Evolutionary conservation across 1,284 basidiomycete genomes (phyloP).

Genomic region (Marasmius sp.): DNA sequence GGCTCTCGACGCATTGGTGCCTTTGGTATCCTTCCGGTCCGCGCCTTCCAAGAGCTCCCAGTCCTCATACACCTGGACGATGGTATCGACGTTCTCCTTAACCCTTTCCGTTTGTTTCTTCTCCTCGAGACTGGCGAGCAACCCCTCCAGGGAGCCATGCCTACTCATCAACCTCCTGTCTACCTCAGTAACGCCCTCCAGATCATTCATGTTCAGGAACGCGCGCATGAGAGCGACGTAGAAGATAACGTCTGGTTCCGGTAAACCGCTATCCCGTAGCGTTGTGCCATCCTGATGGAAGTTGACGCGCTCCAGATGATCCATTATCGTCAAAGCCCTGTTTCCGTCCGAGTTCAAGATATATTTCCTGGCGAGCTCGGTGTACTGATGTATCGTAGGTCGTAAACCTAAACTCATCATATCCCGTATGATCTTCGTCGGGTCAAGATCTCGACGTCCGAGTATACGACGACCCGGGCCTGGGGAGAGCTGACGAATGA

Average conservation of each 20-base stretch:
- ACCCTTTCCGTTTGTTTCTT: not conserved
- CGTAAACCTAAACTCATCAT: conserved; percentile 33
- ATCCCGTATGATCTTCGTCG: conserved; percentile 31
- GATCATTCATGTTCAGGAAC: not conserved
- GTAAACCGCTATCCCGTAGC: not conserved
- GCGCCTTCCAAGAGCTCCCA: not conserved
- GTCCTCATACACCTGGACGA: not conserved
- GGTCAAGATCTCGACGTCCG: not conserved
- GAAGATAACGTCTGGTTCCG: not conserved
- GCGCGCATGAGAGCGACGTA: not conserved
- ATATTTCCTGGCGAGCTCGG: conserved; percentile 37
- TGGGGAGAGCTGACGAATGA: conserved; percentile 19
- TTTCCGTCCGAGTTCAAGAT: conserved; percentile 26
- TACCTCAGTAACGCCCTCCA: not conserved
- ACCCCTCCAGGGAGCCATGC: not conserved
- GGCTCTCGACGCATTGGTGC: too few species aligned
- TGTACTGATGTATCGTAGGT: conserved; percentile 38
- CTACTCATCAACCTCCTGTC: not conserved
- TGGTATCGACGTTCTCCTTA: not conserved
- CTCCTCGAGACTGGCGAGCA: not conserved
- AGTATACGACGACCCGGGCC: not conserved
- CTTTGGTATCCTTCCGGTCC: not conserved
- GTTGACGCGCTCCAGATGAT: conserved; percentile 30
- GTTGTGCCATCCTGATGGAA: not conserved
- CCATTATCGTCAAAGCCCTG: conserved; percentile 31